These are phyloP conservation scores for Boletus rubroflammeus DNA, from an alignment of 768 basidiomycete species.

Conservation along the genomic window DNA sequence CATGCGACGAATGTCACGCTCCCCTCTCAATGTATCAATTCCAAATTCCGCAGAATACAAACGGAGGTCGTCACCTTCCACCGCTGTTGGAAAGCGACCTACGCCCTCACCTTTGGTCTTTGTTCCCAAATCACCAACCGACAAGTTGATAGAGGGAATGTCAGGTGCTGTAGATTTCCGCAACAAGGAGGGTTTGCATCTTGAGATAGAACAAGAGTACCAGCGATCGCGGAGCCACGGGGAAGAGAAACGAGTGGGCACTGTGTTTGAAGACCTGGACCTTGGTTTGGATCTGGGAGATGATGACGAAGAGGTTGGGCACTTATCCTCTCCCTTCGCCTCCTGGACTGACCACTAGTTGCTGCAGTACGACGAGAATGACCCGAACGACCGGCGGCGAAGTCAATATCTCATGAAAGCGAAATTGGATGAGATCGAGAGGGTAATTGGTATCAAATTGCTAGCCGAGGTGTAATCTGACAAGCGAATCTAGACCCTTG, in stretches of 20 bases:
- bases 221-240: conserved; percentile 31
- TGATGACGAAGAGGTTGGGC: conserved; percentile 43
- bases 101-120: conserved; percentile 59
- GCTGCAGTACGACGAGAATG: conserved; percentile 60
- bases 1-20: conserved; percentile 39
- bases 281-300: conserved; percentile 41
- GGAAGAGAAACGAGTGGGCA: conserved; percentile 45
- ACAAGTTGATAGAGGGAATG: conserved; percentile 28
- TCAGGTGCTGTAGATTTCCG: conserved; percentile 8
- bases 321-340: neutral
- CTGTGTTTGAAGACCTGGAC: conserved; percentile 45
- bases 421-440: conserved; percentile 77
- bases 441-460: conserved; percentile 37
- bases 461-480: conserved; percentile 6
- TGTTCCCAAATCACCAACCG: conserved; percentile 33
- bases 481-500: conserved; percentile 46
- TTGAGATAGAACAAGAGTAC: conserved; percentile 30
- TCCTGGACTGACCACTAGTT: conserved; percentile 14
- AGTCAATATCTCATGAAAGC: conserved; percentile 75
- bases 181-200: conserved; percentile 18
- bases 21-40: conserved; percentile 33
- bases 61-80: conserved; percentile 36
- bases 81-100: conserved; percentile 36
- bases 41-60: conserved; percentile 39
- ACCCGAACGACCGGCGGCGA: conserved; percentile 68